These are phyloP conservation scores for Cordyceps javanica DNA, from an alignment of 2,329 filamentous ascomycete genomes.

Conservation along the genomic window DNA sequence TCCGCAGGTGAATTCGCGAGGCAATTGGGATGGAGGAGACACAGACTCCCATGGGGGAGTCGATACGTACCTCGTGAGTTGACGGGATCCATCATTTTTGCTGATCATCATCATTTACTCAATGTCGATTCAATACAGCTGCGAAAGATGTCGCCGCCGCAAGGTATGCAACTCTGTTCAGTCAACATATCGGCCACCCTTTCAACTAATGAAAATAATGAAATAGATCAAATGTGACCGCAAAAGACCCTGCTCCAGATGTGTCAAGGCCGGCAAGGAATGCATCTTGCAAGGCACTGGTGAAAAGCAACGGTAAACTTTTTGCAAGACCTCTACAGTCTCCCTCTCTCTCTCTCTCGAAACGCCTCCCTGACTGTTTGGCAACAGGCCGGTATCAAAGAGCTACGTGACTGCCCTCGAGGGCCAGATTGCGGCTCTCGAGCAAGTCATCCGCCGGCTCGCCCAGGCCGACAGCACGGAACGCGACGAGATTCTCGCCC, in stretches of 20 bases:
- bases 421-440: conserved; percentile 38
- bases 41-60: conserved; percentile 27
- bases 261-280: conserved; percentile 34
- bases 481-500: conserved; percentile 36
- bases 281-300: conserved; percentile 35
- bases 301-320: conserved; percentile 36
- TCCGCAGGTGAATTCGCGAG: neutral
- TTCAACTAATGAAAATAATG: neutral
- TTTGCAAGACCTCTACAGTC: neutral
- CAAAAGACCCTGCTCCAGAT: conserved; percentile 43
- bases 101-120: neutral
- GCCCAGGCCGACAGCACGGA: conserved; percentile 32
- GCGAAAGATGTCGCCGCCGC: conserved; percentile 37
- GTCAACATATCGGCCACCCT: neutral
- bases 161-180: conserved; percentile 25
- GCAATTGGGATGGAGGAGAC: conserved; percentile 23
- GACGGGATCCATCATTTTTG: neutral
- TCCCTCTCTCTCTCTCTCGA: neutral
- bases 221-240: conserved; percentile 47
- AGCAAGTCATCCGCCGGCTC: conserved; percentile 39
- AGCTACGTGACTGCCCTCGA: conserved; percentile 43
- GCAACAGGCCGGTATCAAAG: conserved; percentile 36
- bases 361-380: neutral
- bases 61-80: conserved; percentile 31
- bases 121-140: conserved; percentile 23